Conservation (phyloP, 2,329 filamentous ascomycete species). For the Penicillium sp. region DNA sequence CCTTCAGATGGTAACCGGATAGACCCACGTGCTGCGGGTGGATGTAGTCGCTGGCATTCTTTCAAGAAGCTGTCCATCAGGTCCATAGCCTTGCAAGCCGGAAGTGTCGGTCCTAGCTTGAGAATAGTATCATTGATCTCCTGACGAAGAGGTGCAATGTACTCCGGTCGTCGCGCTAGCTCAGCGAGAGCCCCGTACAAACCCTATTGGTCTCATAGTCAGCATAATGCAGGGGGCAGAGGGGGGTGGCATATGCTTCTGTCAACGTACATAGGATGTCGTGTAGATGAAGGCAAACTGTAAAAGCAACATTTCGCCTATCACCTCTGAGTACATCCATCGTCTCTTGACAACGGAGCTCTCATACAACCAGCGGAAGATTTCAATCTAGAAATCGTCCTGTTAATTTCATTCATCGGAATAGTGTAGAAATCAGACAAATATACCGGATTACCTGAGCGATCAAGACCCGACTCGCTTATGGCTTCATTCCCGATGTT, state of each 20-base stretch:
- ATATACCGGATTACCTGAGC: slow-evolving; percentile 13
- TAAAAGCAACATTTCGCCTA: slow-evolving; percentile 23
- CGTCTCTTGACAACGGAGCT: slow-evolving; percentile 15
- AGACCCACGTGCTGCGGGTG: slow-evolving; percentile 22
- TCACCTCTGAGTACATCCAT: slow-evolving; percentile 23
- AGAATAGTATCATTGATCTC: slow-evolving; percentile 11
- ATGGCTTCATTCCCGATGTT: not conserved
- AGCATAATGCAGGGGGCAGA: not conserved
- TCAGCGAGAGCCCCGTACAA: slow-evolving; percentile 20
- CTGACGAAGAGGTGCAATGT: slow-evolving; percentile 18
- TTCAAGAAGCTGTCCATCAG: slow-evolving; percentile 24
- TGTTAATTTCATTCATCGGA: not conserved
- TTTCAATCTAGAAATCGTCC: slow-evolving; percentile 14
- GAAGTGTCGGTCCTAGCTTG: slow-evolving; percentile 11
- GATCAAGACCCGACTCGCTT: not conserved
- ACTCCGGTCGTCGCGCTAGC: slow-evolving; percentile 20
- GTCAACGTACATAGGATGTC: slow-evolving; percentile 18
- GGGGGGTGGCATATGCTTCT: not conserved
- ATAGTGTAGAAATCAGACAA: not conserved
- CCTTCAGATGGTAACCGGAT: slow-evolving; percentile 1
- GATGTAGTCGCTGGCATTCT: slow-evolving; percentile 24
- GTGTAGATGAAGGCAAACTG: slow-evolving; percentile 28
- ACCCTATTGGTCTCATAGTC: slow-evolving; percentile 8
- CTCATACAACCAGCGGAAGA: slow-evolving; percentile 25
- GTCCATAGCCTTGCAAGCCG: slow-evolving; percentile 20